Base-by-base conservation (phyloP, 2,329 filamentous ascomycete species). In the Cercospora zeina region DNA sequence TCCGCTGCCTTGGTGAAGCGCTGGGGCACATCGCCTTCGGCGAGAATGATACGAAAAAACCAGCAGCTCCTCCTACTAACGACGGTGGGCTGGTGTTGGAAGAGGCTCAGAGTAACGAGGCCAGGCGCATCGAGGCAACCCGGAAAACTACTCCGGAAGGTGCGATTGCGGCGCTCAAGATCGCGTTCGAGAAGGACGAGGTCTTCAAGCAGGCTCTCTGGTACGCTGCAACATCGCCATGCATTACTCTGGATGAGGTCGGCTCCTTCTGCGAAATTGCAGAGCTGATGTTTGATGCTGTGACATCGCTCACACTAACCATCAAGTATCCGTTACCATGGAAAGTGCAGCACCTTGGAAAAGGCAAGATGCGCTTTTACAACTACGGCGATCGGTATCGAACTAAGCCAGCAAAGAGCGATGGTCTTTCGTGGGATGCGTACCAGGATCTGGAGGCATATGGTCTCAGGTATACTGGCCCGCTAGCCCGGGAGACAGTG, bases 11-110 rank as follows among this genome's bases (percentile, higher is more conserved):
- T 61, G 83, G 82, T 16, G 79, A 79, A 66, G 82, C 81, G 11
- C 75, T 88, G 14, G 86, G 83, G 3, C 78, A 81, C 57, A 79
- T 87, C 59, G 85, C 86, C 3, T 82, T 87, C 54, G 84, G 83
- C n/a, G 79, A 82, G 47, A 64, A 76, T 68, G 69, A 70, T 31
- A 37, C 68, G 64, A 62, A 69, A 14, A 68, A 71, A 65, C 71
- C 74, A 60, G 70, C 71, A 16, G 66, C 74, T 6, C 63, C 70
- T 13, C 72, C 76, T 27, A 66, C 69, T 11, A 76, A 78, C 50
- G 77, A 77, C 47, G 76, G 61, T 6, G 62, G 75, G 13, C 73
- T 88, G n/a, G 80, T 86, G 27, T 81, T 88, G 51, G 85, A 86
- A 67, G 81, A 83, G 69, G 83, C 83, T 61, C 78, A 77, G 5